A percentile compares a stretch with the other conserved stretches of the same genome.
Conservation (phyloP, 2,329 filamentous ascomycete species). For the Dactylonectria macrodidyma region DNA sequence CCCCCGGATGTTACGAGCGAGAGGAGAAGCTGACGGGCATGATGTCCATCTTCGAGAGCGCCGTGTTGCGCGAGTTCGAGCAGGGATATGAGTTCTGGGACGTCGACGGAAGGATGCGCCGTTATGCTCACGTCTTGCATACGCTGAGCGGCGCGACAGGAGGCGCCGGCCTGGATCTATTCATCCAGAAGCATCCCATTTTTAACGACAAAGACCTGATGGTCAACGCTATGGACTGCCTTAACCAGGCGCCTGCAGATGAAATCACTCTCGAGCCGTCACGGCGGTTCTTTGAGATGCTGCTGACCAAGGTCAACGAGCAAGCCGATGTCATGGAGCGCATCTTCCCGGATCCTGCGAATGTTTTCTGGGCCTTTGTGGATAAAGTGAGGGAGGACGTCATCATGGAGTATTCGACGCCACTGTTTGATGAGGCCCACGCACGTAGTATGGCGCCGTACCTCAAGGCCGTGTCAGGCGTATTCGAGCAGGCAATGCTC, state of each 20-base stretch:
- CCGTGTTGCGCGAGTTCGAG: slow-evolving; percentile 92
- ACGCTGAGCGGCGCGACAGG: slow-evolving; percentile 85
- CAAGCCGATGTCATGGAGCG: slow-evolving; percentile 85
- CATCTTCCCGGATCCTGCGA: slow-evolving; percentile 81
- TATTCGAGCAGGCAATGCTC: slow-evolving; percentile 88
- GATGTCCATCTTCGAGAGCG: slow-evolving; percentile 88
- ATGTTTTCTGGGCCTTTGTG: slow-evolving; percentile 84
- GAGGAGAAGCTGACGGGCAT: slow-evolving; percentile 82
- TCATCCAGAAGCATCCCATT: slow-evolving; percentile 90
- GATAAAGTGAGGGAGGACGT: slow-evolving; percentile 89
- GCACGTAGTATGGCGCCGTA: slow-evolving; percentile 82
- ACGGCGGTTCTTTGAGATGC: slow-evolving; percentile 81
- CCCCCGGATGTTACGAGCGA: slow-evolving; percentile 79
- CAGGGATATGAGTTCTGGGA: slow-evolving; percentile 92
- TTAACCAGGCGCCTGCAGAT: slow-evolving; percentile 77
- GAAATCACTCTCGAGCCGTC: slow-evolving; percentile 85
- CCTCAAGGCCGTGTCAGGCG: slow-evolving; percentile 86
- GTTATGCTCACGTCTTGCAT: slow-evolving; percentile 89
- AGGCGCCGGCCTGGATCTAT: slow-evolving; percentile 78
- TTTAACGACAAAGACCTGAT: slow-evolving; percentile 81
- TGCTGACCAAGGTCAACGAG: slow-evolving; percentile 85
- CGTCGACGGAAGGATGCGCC: slow-evolving; percentile 88
- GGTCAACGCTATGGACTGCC: slow-evolving; percentile 81
- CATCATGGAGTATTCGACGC: slow-evolving; percentile 87
- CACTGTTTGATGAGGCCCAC: slow-evolving; percentile 90